Percentiles rank a stretch among this genome's conserved stretches.
These are phyloP conservation scores for Geotrichum fermentans DNA, from an alignment of 1,139 yeast species.

Conservation along the genomic window DNA sequence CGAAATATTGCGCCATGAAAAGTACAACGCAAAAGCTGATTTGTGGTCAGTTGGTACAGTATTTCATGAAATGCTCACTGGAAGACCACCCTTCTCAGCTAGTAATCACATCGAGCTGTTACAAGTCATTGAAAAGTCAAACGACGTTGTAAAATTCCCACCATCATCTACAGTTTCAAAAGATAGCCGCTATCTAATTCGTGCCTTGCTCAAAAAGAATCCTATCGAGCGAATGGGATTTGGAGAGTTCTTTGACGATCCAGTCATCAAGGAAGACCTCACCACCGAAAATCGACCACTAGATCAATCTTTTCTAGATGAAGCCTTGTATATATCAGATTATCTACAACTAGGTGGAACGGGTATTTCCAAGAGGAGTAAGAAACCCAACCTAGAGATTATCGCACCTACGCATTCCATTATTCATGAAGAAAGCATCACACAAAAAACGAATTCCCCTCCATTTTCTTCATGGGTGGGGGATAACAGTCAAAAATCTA, in stretches of 20 bases:
- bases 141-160: conserved; percentile 75
- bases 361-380: too few species aligned
- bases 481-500: too few species aligned
- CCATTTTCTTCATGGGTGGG: too few species aligned
- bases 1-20: conserved; percentile 87
- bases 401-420: neutral
- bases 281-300: conserved; percentile 49
- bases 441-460: too few species aligned
- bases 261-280: conserved; percentile 47
- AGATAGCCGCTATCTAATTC: conserved; percentile 61
- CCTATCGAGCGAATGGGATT: conserved; percentile 87
- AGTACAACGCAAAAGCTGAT: conserved; percentile 95
- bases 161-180: conserved; percentile 42
- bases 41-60: conserved; percentile 98
- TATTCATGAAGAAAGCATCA: neutral
- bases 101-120: conserved; percentile 84
- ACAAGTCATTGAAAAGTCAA: conserved; percentile 74
- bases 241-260: conserved; percentile 68
- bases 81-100: conserved; percentile 93
- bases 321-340: conserved; percentile 77
- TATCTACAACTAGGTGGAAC: conserved; percentile 45
- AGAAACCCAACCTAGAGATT: neutral
- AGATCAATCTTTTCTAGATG: conserved; percentile 67
- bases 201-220: conserved; percentile 70
- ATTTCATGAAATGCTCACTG: conserved; percentile 87